These are phyloP conservation scores for Cytospora mali DNA, from an alignment of 2,329 filamentous ascomycete genomes.

Conservation along the genomic window DNA sequence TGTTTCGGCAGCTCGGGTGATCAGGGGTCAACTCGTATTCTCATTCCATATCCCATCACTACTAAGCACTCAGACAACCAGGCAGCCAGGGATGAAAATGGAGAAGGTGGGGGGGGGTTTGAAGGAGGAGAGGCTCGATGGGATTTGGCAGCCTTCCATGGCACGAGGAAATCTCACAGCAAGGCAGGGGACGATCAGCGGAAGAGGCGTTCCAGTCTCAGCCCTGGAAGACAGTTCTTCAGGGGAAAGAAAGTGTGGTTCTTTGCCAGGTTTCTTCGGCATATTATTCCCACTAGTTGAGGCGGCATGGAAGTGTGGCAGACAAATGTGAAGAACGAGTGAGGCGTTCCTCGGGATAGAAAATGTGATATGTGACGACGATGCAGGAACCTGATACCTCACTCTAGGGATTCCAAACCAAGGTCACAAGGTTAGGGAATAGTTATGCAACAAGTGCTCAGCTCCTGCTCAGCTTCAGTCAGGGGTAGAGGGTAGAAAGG, in stretches of 20 bases:
- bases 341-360: neutral
- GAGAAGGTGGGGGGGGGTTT: too few relatives aligned
- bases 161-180: neutral
- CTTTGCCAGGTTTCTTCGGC: neutral
- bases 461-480: neutral
- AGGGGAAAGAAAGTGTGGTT: neutral
- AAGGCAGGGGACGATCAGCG: neutral
- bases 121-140: too few relatives aligned
- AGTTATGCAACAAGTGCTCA: neutral
- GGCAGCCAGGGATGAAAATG: too few relatives aligned
- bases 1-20: too few relatives aligned
- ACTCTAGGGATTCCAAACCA: too few relatives aligned
- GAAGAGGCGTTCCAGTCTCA: neutral
- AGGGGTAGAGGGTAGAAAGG: neutral
- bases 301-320: neutral
- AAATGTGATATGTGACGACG: too few relatives aligned
- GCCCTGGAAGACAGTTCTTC: neutral
- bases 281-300: neutral
- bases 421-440: neutral
- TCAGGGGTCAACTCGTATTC: neutral
- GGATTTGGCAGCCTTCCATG: neutral
- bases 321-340: neutral
- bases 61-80: neutral
- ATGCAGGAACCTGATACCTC: neutral
- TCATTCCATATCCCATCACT: neutral